Evolutionary conservation across 106 monocot genomes (phyloP).

Genomic region (Agapanthus africanus): DNA sequence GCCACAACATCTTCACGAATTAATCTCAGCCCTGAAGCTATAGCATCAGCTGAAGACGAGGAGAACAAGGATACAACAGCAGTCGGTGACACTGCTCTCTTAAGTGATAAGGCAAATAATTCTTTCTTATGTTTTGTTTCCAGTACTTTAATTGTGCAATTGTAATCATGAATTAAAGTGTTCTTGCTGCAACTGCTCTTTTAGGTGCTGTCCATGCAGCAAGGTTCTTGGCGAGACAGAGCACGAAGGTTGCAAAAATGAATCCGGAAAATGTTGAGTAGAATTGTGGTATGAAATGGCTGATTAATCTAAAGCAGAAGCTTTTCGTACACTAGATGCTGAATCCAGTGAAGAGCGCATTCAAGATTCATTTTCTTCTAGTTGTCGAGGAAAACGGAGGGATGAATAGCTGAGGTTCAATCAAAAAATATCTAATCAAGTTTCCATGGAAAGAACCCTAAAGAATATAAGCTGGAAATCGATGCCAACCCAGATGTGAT

Average conservation of each 20-base stretch:
- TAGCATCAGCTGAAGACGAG: neutral
- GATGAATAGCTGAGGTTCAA: too few relatives aligned
- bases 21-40: conserved; percentile 13
- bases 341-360: too few relatives aligned
- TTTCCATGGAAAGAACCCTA: too few relatives aligned
- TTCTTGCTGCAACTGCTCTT: neutral
- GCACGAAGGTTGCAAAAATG: conserved; percentile 29
- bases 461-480: too few relatives aligned
- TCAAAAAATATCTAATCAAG: too few relatives aligned
- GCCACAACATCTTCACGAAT: conserved; percentile 18
- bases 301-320: too few relatives aligned
- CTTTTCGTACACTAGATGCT: too few relatives aligned
- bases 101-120: conserved; percentile 60
- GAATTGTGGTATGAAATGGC: too few relatives aligned
- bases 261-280: conserved; percentile 7
- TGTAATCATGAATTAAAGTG: neutral
- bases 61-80: conserved; percentile 7
- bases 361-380: too few relatives aligned
- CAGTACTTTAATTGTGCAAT: neutral
- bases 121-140: neutral
- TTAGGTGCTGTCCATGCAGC: conserved; percentile 58
- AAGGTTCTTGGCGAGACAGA: conserved; percentile 92
- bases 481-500: too few relatives aligned
- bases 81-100: conserved; percentile 21
- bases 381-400: too few relatives aligned